These are phyloP conservation scores for Neofusicoccum laricinum DNA, from an alignment of 2,329 filamentous ascomycete species.

Conservation along the genomic window DNA sequence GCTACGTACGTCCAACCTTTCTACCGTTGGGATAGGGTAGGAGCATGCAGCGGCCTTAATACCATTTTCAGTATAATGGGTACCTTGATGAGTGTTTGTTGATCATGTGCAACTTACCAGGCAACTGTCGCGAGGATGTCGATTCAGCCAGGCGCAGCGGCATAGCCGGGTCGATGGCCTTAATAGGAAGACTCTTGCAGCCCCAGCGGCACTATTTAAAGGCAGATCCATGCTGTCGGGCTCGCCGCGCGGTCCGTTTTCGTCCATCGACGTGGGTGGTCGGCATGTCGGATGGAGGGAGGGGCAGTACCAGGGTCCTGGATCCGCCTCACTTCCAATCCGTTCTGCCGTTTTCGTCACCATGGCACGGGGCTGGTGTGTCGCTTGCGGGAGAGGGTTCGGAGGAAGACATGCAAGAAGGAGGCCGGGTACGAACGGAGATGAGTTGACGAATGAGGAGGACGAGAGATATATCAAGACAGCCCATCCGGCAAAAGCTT, in stretches of 20 bases:
- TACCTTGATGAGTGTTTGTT: neutral
- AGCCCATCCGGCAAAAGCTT: neutral
- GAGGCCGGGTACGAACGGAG: too few species aligned
- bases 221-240: neutral
- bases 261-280: neutral
- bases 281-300: neutral
- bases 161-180: too few species aligned
- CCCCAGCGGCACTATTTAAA: neutral
- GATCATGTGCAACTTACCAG: too few species aligned
- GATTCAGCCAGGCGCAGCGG: too few species aligned
- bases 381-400: too few species aligned
- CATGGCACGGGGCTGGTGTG: neutral
- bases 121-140: too few species aligned
- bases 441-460: too few species aligned
- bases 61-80: conserved; percentile 3
- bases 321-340: neutral
- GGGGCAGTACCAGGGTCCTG: neutral
- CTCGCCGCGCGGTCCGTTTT: neutral
- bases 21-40: neutral
- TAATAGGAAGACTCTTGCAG: too few species aligned
- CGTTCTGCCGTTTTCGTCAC: neutral
- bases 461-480: too few species aligned
- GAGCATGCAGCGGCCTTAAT: neutral
- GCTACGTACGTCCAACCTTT: conserved; percentile 6
- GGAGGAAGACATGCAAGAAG: too few species aligned